Evolutionary conservation across 2,329 filamentous ascomycete species (phyloP), one percentile per base, ranked within the genome.

Genomic region (Akanthomyces muscarius): DNA sequence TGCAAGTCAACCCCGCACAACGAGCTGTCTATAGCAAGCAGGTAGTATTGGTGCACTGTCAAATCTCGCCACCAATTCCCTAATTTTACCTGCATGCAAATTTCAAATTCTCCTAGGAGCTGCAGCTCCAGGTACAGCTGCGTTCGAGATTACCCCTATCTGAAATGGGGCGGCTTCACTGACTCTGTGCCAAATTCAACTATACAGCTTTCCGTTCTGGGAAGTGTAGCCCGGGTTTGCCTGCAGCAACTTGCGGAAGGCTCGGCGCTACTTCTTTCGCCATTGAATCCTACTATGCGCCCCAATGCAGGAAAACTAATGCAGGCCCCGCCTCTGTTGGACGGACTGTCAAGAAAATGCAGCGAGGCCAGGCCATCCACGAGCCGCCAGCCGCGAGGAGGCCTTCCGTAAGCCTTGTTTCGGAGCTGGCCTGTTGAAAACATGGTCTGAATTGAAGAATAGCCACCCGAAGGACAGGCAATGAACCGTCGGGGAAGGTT

Each of bases 181-280:
- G 33, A n/a, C 14, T 42, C 38, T 21, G 23, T 36, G 21, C 36
- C 52, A 25, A 45, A 5, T n/a, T 44, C n/a, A 14, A 33, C 10
- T 16, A 7, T 8, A 4, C 28, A n/a, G 6, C 16, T 41, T 50
- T 25, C 44, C 30, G 16, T 38, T 23, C 33, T 28, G 21, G 44
- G 21, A 48, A 21, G 8, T 6, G 23, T 6, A 2, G 44, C 44
- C 55, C 55, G 55, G 33, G 16, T 50, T 58, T 25, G n/a, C 28
- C 36, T 55, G 33, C 52, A 55, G 18, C 30, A 50, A 36, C 8
- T 10, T 42, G 52, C 53, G 54, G 18, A 11, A 58, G 55, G 55
- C 44, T 58, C 55, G n/a, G 44, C 44, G 45, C 44, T 48, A 58
- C 30, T 50, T 38, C n/a, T 47, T 50, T 41, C 42, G 44, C 30